Evolutionary conservation across 352 stramenopile genomes (phyloP), one percentile per base, ranked within the genome.

Genomic region (Thalassiosira hispida): DNA sequence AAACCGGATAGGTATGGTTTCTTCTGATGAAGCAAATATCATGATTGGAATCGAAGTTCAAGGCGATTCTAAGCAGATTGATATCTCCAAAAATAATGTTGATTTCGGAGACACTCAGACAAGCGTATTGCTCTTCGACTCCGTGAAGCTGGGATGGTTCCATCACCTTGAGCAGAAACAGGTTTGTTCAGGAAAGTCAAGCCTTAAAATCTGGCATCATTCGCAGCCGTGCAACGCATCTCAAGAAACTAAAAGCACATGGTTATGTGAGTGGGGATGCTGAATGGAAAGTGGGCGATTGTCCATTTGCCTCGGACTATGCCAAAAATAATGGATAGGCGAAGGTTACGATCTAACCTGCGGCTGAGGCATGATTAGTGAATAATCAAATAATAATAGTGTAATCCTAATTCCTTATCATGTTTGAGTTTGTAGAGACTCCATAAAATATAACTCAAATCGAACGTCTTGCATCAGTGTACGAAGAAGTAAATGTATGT

Each of bases 11-110:
- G 8, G 7, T 9, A 18, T 35, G 16, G 11, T 64, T 9, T 25
- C 20, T 6, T 72, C 63, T 53, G 12, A 63, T 33, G 11, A 53
- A 14, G 64, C 51, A 7, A 57, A 73, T 49, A 5, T 57, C 6
- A 57, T 73, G 5, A 40, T 53, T 49, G 51, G 64, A 29, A 47
- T 73, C 52, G 64, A 73, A 33, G 7, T 73, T n/a, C 64, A 73
- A 46, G 51, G 64, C 1, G 35, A 38, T 38, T 38, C 31, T 38
- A 38, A 38, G 31, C 3, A 38, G 3, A 38, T 38, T 38, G 8
- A 29, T 23, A 68, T 47, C 7, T 1, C 14, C 2, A 40, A 8
- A 33, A 44, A 55, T 25, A 29, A 0, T 42, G 23, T 44, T 18
- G 16, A 59, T 25, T 40, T 44, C 4, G 11, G 4, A 22, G 11